These are phyloP conservation scores for Dipodascus albidus DNA, from an alignment of 805 yeast genomes.

Conservation along the genomic window DNA sequence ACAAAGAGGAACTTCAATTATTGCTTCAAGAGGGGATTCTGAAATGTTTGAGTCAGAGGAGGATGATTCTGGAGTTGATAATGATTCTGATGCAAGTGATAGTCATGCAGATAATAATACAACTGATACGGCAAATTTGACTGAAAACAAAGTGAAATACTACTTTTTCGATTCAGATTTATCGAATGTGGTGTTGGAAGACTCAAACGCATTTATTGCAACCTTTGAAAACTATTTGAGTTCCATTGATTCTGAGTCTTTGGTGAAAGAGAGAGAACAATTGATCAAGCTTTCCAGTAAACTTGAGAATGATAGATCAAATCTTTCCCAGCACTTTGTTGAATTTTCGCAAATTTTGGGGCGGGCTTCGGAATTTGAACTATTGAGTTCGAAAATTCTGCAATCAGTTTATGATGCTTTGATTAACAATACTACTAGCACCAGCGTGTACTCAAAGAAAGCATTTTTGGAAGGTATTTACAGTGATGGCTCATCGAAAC, in stretches of 20 bases:
- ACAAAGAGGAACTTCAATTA: conserved; percentile 14
- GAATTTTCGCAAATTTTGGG: neutral
- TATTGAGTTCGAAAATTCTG: conserved; percentile 57
- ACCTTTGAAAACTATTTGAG: neutral
- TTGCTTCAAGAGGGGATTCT: conserved; percentile 7
- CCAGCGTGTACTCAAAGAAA: conserved; percentile 31
- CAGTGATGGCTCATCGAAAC: conserved; percentile 22
- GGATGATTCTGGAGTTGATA: conserved; percentile 21
- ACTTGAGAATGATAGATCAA: neutral
- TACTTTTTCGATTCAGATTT: conserved; percentile 8
- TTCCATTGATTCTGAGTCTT: neutral
- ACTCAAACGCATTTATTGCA: neutral
- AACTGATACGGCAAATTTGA: conserved; percentile 1
- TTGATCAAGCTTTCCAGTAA: neutral
- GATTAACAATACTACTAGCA: conserved; percentile 17
- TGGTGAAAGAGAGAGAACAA: neutral
- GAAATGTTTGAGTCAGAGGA: conserved; percentile 8
- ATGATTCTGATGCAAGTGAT: conserved; percentile 17
- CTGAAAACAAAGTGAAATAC: neutral
- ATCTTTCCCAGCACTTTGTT: neutral
- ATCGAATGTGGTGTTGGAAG: conserved; percentile 1
- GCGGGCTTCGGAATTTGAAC: conserved; percentile 60
- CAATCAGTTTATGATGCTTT: conserved; percentile 27
- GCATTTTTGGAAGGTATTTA: conserved; percentile 26
- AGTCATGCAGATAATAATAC: conserved; percentile 17